Evolutionary conservation across 2,329 filamentous ascomycete genomes (phyloP).

Genomic region (Trichoderma gracile): DNA sequence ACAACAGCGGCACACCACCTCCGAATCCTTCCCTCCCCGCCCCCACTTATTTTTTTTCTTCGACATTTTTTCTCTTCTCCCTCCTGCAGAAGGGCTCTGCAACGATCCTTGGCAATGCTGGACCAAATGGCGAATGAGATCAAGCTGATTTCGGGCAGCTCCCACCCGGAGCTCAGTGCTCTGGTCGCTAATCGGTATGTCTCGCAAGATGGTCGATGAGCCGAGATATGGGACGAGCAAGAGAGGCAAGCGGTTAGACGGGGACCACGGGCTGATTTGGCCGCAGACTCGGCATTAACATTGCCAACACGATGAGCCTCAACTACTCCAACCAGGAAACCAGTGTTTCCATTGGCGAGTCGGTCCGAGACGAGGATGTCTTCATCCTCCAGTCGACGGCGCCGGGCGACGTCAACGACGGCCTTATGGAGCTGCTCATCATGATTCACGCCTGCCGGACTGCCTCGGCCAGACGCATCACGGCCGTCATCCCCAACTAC

Average conservation of each 20-base stretch:
- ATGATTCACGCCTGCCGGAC: slow-evolving; percentile 90
- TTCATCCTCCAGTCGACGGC: slow-evolving; percentile 96
- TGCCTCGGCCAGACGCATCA: slow-evolving; percentile 78
- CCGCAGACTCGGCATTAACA: slow-evolving; percentile 69
- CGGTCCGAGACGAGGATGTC: slow-evolving; percentile 95
- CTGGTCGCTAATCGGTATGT: slow-evolving; percentile 49
- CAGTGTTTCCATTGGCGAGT: slow-evolving; percentile 92
- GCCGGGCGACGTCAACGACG: slow-evolving; percentile 96
- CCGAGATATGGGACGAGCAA: neutral
- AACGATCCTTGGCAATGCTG: slow-evolving; percentile 37
- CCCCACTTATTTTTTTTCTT: slow-evolving; percentile 20
- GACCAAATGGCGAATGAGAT: slow-evolving; percentile 55
- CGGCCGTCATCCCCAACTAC: slow-evolving; percentile 93
- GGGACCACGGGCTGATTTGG: slow-evolving; percentile 30
- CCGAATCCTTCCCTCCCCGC: neutral
- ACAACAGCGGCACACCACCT: slow-evolving; percentile 12
- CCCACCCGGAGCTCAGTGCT: slow-evolving; percentile 50
- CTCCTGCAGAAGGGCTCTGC: slow-evolving; percentile 28
- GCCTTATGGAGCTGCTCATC: slow-evolving; percentile 96
- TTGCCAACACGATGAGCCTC: slow-evolving; percentile 76
- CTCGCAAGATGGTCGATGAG: neutral
- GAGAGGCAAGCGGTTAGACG: neutral
- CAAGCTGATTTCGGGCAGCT: slow-evolving; percentile 53
- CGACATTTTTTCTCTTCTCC: slow-evolving; percentile 28
- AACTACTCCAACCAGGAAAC: slow-evolving; percentile 88